Base-by-base conservation (phyloP, 495 filamentous ascomycete genomes). In the Penicillium longicatenatum region DNA sequence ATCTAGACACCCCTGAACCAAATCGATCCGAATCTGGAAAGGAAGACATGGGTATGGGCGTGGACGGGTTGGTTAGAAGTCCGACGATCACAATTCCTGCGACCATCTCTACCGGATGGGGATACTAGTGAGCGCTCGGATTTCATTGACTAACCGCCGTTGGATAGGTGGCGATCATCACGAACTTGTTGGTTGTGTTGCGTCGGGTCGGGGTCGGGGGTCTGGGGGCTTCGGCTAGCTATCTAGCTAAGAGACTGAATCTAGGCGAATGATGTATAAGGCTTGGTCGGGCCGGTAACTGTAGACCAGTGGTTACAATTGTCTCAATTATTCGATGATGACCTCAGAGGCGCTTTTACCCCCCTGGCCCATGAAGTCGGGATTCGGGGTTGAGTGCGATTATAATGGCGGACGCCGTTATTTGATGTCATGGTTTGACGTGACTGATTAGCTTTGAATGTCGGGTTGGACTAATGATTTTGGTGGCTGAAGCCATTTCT, bases 331-430 rank as follows among this genome's bases (percentile, higher is more conserved):
- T 48, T 17, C 16, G 45, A 17, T 9, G 6, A 48, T 48, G 45
- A 48, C 45, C 45, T 48, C 45, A 48, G 45, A 48, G 45, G 45
- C 45, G 45, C 24, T 29, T 14, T 46, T 12, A 4, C 6, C 14
- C 10, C 14, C 45, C 12, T 30, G 16, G 8, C 14, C 16, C 45
- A 12, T 30, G 45, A 6, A 29, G 9, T 16, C 20, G 43, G 19
- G 19, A 6, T 46, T 46, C 19, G 44, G 44, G 19, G 19, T 24
- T 46, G 6, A 22, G 44, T 22, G 19, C 44, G 19, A 24, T 39
- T 39, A 10, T 14, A 16, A 4, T 39, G n/a, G 37, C 14, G 4
- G 3, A 4, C 17, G 37, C 16, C 17, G 14, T 16, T 39, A 39
- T 39, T 7, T 39, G 16, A 39, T 39, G 14, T 39, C 37, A 39